Evolutionary conservation across 2,329 filamentous ascomycete genomes (phyloP), one percentile per base, ranked within the genome.

Genomic region (Nemania diffusa): DNA sequence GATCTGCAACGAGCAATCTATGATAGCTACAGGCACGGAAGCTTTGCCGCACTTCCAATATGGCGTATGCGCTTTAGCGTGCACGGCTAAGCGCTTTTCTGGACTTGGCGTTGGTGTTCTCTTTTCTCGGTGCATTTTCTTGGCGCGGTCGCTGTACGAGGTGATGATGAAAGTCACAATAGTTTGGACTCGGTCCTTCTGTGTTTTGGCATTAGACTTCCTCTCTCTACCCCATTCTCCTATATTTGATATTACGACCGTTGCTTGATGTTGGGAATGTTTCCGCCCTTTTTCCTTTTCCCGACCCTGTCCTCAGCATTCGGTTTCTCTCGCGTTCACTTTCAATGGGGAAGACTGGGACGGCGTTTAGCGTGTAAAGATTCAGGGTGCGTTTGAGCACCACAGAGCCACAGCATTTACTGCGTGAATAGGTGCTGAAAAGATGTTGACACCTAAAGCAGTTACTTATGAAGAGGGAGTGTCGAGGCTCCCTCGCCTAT

Each of bases 1-100:
- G 73, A 74, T 75, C 69, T 75, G 70, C 65, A 68, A 72, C 59
- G 73, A 72, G 61, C 66, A 71, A 73, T 74, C 71, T 72, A 75
- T 66, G 73, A 75, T 70, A 70, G 67, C 51, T 69, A 69, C 62
- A 32, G 58, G 64, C 67, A 71, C 68, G 55, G 64, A 53, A 63
- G 68, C 61, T 56, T 50, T 57, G 60, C 44, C 60, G 56, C 48
- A 55, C 59, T 27, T 53, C 52, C 9, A 59, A 32, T 42, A 62
- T 64, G 65, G 46, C 64, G 58, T 34, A 37, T 63, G 32, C 62
- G 62, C 51, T 50, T 59, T 37, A 26, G 40, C 32, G 37, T 37
- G 48, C 57, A 34, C 56, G 56, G 46, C 51, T 51, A 59, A 22
- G 56, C 63, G 48, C 55, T 65, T 72, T 67, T 73, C 20, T 64